These are phyloP conservation scores for Hypoxylon fuscum DNA, from an alignment of 495 filamentous ascomycete genomes.

Conservation along the genomic window DNA sequence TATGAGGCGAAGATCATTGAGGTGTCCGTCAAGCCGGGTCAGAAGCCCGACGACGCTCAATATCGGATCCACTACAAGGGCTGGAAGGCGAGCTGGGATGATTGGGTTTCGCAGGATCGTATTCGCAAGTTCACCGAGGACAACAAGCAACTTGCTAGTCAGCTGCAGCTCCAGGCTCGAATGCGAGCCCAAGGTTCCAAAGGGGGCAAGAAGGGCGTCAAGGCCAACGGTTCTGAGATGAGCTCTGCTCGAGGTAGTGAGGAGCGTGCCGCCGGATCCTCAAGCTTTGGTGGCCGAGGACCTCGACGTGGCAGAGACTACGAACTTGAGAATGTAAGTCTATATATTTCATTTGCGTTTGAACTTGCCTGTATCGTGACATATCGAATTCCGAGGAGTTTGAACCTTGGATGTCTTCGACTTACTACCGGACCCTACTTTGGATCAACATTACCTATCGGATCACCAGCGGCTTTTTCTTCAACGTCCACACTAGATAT, in stretches of 20 bases:
- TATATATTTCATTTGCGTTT: conserved; percentile 35
- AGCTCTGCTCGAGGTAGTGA: conserved; percentile 87
- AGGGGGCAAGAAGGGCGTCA: conserved; percentile 63
- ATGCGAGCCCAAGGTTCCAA: conserved; percentile 56
- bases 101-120: conserved; percentile 96
- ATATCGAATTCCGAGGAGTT: conserved; percentile 1
- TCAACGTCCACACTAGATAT: too few relatives aligned
- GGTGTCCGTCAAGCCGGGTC: conserved; percentile 66
- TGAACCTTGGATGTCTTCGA: conserved; percentile 5
- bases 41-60: conserved; percentile 76
- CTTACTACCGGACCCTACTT: background rate
- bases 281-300: conserved; percentile 68
- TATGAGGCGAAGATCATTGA: conserved; percentile 98
- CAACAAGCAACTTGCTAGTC: conserved; percentile 83
- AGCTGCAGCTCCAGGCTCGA: conserved; percentile 68
- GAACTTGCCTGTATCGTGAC: conserved; percentile 11
- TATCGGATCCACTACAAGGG: conserved; percentile 98
- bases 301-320: conserved; percentile 77
- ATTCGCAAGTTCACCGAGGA: conserved; percentile 94
- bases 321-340: conserved; percentile 85
- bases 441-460: background rate
- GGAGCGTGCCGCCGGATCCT: conserved; percentile 76
- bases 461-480: too few relatives aligned
- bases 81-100: conserved; percentile 99
- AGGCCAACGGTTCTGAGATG: conserved; percentile 73